These are phyloP conservation scores for Herpetospermum pedunculosum DNA, from an alignment of 306 rosid species.

Conservation along the genomic window DNA sequence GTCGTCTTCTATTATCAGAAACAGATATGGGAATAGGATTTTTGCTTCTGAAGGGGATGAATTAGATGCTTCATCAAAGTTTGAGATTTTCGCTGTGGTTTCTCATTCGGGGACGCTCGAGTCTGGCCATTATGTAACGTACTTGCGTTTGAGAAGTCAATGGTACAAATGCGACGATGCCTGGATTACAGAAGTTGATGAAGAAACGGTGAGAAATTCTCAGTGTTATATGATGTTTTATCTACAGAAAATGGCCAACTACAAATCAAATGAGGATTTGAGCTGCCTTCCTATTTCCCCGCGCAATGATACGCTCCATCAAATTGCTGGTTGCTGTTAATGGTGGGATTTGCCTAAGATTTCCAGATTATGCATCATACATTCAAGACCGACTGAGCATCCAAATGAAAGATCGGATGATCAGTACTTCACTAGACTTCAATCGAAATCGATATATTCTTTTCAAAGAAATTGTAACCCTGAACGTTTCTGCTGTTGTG, in stretches of 20 bases:
- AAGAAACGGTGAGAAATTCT: slow-evolving; percentile 61
- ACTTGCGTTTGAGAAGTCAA: slow-evolving; percentile 45
- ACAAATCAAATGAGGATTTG: slow-evolving; percentile 38
- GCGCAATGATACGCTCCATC: slow-evolving; percentile 31
- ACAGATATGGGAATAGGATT: slow-evolving; percentile 74
- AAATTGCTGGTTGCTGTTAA: slow-evolving; percentile 44
- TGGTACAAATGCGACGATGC: slow-evolving; percentile 93
- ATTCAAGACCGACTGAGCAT: neutral
- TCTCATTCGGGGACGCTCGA: slow-evolving; percentile 80
- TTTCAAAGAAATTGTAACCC: neutral
- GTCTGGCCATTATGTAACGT: slow-evolving; percentile 78
- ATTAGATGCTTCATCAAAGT: slow-evolving; percentile 41
- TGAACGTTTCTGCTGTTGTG: neutral
- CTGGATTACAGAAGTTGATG: slow-evolving; percentile 83
- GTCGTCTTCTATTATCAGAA: slow-evolving; percentile 69
- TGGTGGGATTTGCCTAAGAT: neutral
- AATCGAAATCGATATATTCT: neutral
- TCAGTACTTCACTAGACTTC: neutral
- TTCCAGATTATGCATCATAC: neutral
- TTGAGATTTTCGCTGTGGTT: slow-evolving; percentile 73
- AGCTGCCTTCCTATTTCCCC: slow-evolving; percentile 33
- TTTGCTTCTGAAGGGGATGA: slow-evolving; percentile 64
- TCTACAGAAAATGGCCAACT: slow-evolving; percentile 41
- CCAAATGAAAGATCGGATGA: neutral
- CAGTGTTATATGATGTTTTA: slow-evolving; percentile 90